These are phyloP conservation scores for Pseudomicrostroma phylloplanum DNA, from an alignment of 1,284 basidiomycete species.

Conservation along the genomic window DNA sequence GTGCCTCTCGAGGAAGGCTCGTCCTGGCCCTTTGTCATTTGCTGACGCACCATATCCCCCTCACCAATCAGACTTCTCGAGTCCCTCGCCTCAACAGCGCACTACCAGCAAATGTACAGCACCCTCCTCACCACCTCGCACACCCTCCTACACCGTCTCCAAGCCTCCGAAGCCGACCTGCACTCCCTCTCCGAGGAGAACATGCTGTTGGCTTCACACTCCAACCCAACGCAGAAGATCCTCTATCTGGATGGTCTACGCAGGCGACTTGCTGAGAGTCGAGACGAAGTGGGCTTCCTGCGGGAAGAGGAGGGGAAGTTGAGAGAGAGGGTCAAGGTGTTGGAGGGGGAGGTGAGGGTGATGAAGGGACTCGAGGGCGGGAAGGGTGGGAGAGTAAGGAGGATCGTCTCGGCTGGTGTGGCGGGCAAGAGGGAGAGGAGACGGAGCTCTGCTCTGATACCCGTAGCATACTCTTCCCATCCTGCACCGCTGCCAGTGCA, in stretches of 20 bases:
- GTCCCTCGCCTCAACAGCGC: background rate
- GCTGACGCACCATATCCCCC: too few relatives aligned
- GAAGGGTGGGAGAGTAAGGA: background rate
- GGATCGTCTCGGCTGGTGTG: background rate
- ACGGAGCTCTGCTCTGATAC: background rate
- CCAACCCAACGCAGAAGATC: slow-evolving; percentile 15
- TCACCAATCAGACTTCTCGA: slow-evolving; percentile 5
- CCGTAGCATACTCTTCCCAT: background rate
- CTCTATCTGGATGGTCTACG: slow-evolving; percentile 11
- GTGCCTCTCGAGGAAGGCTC: too few relatives aligned
- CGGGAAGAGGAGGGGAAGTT: background rate
- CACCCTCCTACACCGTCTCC: background rate
- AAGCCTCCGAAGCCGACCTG: background rate
- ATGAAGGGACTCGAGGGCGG: background rate
- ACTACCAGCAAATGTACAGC: slow-evolving; percentile 1
- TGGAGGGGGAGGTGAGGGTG: slow-evolving; percentile 1
- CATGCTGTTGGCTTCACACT: slow-evolving; percentile 9
- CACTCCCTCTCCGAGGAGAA: slow-evolving; percentile 9
- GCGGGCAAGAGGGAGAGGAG: background rate
- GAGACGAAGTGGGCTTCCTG: background rate
- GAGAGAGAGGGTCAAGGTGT: background rate
- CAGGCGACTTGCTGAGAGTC: slow-evolving; percentile 5
- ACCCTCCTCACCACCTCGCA: slow-evolving; percentile 1
- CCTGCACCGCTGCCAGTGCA: background rate
- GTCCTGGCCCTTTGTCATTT: too few relatives aligned